These are phyloP conservation scores for Populus tremula DNA, from an alignment of 345 rosid genomes.

Conservation along the genomic window DNA sequence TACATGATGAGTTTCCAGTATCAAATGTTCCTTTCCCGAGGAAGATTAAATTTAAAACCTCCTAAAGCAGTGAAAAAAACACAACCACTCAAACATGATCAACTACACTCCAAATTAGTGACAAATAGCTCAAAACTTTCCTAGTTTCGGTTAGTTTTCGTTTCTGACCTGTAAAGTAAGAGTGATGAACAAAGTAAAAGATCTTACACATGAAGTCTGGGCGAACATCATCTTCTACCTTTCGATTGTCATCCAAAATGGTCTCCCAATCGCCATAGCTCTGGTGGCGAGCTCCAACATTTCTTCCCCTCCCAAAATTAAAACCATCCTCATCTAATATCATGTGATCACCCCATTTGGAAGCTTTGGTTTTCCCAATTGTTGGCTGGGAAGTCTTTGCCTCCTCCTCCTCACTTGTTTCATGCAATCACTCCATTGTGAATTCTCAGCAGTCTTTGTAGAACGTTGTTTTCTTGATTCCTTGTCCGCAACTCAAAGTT, in stretches of 20 bases:
- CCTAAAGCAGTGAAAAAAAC: too few species aligned
- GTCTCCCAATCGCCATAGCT: constrained; percentile 24
- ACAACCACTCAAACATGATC: neutral
- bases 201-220: constrained; percentile 52
- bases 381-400: neutral
- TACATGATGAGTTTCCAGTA: too few species aligned
- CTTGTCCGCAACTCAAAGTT: constrained; percentile 6
- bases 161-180: neutral
- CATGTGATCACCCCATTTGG: constrained; percentile 49
- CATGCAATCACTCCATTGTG: constrained; percentile 22
- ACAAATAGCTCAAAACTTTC: neutral
- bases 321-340: constrained; percentile 22
- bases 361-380: constrained; percentile 15
- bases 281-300: constrained; percentile 10
- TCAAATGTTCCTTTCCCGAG: too few species aligned
- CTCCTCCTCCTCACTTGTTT: constrained; percentile 10
- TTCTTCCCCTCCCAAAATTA: neutral
- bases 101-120: neutral
- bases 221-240: constrained; percentile 67
- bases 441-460: neutral
- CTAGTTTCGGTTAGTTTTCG: neutral
- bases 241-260: constrained; percentile 20
- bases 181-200: neutral
- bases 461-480: neutral
- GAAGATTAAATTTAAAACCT: too few species aligned